Conservation (phyloP, 1,139 yeast genomes). For the Yamadazyma kanchanaburiensis region DNA sequence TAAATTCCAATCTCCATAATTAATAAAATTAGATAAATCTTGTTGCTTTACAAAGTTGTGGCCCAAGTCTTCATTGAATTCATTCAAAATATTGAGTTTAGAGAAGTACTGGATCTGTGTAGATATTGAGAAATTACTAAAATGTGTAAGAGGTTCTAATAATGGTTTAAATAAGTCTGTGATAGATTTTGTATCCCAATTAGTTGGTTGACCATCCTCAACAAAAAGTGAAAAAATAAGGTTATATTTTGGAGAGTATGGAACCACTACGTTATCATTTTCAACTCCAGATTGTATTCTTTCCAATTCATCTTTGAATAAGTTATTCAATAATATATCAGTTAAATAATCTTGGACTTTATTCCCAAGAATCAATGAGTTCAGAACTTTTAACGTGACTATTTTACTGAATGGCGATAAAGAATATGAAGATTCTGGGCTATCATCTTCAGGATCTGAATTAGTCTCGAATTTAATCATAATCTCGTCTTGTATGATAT, state of each 20-base stretch:
- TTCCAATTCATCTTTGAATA: conserved; percentile 35
- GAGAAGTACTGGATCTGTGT: conserved; percentile 77
- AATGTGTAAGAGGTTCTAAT: conserved; percentile 34
- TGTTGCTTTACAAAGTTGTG: conserved; percentile 31
- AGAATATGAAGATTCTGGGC: conserved; percentile 17
- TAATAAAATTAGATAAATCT: conserved; percentile 67
- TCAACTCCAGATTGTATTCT: conserved; percentile 20
- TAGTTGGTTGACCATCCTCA: conserved; percentile 37
- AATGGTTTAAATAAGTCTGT: conserved; percentile 24
- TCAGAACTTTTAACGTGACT: conserved; percentile 21
- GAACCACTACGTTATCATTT: conserved; percentile 34
- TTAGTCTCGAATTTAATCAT: conserved; percentile 19
- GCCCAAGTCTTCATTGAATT: conserved; percentile 19
- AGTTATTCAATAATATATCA: conserved; percentile 28
- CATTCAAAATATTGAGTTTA: conserved; percentile 22
- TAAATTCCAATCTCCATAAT: conserved; percentile 76
- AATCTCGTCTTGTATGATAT: conserved; percentile 12
- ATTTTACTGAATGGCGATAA: conserved; percentile 34
- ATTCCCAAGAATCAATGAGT: conserved; percentile 23
- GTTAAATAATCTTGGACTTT: conserved; percentile 32
- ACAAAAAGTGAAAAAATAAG: conserved; percentile 57
- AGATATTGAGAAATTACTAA: conserved; percentile 72
- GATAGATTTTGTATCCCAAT: conserved; percentile 39
- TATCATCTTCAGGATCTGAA: conserved; percentile 11
- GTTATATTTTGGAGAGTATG: conserved; percentile 64